Percentiles rank a stretch among this genome's conserved stretches.
Evolutionary conservation across 352 stramenopile genomes (phyloP).

Genomic region (Achlya hypogyna): DNA sequence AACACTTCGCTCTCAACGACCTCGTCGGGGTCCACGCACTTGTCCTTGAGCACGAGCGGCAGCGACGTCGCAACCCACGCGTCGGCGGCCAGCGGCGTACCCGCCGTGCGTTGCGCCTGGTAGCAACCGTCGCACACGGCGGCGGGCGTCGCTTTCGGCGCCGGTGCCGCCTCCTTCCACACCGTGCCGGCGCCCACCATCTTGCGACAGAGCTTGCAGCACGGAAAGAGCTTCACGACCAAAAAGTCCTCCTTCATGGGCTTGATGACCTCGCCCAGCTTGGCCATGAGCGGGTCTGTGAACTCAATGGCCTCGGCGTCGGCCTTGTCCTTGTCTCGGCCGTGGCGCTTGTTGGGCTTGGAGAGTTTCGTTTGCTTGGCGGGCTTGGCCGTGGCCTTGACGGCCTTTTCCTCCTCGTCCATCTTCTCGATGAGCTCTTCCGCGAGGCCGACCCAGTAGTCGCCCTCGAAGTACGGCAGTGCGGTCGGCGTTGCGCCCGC

Average conservation of each 20-base stretch:
- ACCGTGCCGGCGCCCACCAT: conserved; percentile 55
- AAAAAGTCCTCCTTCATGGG: conserved; percentile 88
- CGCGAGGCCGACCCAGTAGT: conserved; percentile 81
- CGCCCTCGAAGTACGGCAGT: conserved; percentile 80
- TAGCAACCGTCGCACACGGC: conserved; percentile 75
- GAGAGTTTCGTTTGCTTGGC: conserved; percentile 49
- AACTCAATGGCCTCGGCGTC: conserved; percentile 46
- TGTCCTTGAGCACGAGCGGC: conserved; percentile 41
- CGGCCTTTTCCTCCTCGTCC: conserved; percentile 67
- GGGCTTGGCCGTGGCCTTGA: conserved; percentile 56
- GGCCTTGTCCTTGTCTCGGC: conserved; percentile 31
- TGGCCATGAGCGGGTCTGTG: conserved; percentile 72
- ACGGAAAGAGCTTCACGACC: conserved; percentile 80
- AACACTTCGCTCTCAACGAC: conserved; percentile 87
- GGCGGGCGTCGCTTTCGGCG: conserved; percentile 60
- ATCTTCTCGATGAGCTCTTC: conserved; percentile 87
- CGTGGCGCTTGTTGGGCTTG: conserved; percentile 61
- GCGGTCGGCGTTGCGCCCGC: conserved; percentile 75
- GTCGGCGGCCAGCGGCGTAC: conserved; percentile 32
- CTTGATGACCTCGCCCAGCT: conserved; percentile 80
- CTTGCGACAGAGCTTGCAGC: conserved; percentile 70
- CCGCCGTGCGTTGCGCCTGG: conserved; percentile 34
- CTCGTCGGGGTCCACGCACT: conserved; percentile 71
- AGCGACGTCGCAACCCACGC: conserved; percentile 40
- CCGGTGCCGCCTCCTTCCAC: conserved; percentile 53